phyloP scores from a whole-genome alignment of 345 rosid genomes.

The Geranium rotundifolium region DNA sequence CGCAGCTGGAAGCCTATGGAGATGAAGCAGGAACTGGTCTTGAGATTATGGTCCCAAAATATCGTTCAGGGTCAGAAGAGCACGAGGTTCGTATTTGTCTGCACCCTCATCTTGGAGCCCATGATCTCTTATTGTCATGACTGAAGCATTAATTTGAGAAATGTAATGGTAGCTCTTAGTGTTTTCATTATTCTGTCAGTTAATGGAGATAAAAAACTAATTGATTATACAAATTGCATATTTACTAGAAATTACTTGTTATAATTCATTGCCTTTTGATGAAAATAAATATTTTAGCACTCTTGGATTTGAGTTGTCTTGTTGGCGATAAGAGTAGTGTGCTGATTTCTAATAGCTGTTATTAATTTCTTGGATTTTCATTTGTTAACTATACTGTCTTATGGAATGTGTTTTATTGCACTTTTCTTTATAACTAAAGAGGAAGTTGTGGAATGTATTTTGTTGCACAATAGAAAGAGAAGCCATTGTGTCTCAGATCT shows the following conservation, averaged over 20 bases:
- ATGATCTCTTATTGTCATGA: slow-evolving; percentile 19
- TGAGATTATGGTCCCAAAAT: slow-evolving; percentile 44
- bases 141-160: neutral
- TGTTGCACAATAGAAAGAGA: too few species aligned
- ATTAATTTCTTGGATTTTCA: too few species aligned
- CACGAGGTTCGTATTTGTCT: slow-evolving; percentile 51
- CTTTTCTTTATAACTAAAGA: too few species aligned
- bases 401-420: too few species aligned
- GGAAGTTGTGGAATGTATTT: too few species aligned
- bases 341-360: too few species aligned
- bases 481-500: neutral
- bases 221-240: neutral
- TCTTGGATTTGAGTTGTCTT: neutral
- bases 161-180: slow-evolving; percentile 5
- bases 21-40: slow-evolving; percentile 46
- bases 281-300: neutral
- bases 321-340: too few species aligned
- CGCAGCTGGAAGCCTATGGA: slow-evolving; percentile 44
- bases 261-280: neutral
- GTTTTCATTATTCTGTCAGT: neutral
- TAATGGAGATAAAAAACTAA: neutral
- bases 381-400: too few species aligned
- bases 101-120: slow-evolving; percentile 20
- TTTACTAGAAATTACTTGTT: neutral
- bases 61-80: slow-evolving; percentile 39